Percentiles rank a stretch among this genome's conserved stretches.
phyloP scores from a whole-genome alignment of 2,329 filamentous ascomycete species.

The Hirsutella thompsonii region DNA sequence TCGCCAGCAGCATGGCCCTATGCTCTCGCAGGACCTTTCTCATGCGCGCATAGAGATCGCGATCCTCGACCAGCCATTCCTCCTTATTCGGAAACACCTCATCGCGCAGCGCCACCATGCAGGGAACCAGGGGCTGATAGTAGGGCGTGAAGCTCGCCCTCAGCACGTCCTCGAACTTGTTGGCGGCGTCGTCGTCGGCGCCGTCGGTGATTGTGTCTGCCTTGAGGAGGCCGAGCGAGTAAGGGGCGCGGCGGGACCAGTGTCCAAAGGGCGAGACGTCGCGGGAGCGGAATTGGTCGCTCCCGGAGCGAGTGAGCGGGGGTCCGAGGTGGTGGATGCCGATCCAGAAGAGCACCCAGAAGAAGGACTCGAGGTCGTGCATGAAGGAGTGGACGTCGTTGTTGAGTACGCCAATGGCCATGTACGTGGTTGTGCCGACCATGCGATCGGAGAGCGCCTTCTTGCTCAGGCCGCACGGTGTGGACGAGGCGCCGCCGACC shows the following conservation, averaged over 20 bases:
- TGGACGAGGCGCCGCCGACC: too few relatives aligned
- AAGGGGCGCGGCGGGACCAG: neutral
- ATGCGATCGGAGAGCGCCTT: too few relatives aligned
- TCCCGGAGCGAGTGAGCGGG: neutral
- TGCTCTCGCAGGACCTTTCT: too few relatives aligned
- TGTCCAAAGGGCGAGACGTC: neutral
- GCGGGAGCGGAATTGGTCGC: too few relatives aligned
- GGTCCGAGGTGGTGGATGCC: slow-evolving; percentile 20
- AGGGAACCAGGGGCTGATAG: neutral
- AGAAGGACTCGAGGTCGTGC: slow-evolving; percentile 35
- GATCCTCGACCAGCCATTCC: too few relatives aligned
- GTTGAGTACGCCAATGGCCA: slow-evolving; percentile 29
- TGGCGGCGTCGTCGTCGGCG: too few relatives aligned
- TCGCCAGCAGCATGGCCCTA: too few relatives aligned
- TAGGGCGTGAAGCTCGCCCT: neutral
- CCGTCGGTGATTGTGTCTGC: neutral
- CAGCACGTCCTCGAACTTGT: neutral
- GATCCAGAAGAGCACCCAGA: slow-evolving; percentile 34
- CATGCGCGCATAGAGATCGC: too few relatives aligned
- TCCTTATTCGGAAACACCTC: neutral
- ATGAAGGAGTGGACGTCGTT: slow-evolving; percentile 30
- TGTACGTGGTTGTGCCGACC: slow-evolving; percentile 31
- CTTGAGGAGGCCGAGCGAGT: neutral
- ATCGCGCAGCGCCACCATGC: neutral
- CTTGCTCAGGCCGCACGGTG: too few relatives aligned